These are phyloP conservation scores for Tetracentron sinense DNA, from an alignment of 164 flowering plant species.

Conservation along the genomic window DNA sequence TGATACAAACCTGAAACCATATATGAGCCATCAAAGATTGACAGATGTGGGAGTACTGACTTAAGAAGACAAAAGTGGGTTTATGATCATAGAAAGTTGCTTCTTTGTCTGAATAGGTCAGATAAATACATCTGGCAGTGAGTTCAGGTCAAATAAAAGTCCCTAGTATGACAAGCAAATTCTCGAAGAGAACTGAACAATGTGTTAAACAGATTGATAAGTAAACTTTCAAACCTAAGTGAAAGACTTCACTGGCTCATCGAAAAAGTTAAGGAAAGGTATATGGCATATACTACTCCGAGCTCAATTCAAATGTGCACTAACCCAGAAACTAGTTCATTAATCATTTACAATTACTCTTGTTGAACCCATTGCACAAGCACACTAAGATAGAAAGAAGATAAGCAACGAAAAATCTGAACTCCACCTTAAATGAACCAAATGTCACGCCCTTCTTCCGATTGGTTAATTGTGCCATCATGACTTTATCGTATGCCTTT, in stretches of 20 bases:
- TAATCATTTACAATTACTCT: background rate
- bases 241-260: background rate
- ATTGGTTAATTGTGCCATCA: conserved; percentile 75
- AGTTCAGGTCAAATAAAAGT: no score
- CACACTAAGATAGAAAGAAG: no score
- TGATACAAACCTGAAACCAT: no score
- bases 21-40: background rate
- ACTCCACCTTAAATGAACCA: conserved; percentile 76
- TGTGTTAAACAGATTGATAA: no score
- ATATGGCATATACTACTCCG: background rate
- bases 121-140: no score
- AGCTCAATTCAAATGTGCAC: background rate
- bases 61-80: background rate
- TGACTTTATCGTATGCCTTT: conserved; percentile 86
- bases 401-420: conserved; percentile 2
- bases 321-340: background rate
- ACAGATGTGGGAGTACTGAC: background rate
- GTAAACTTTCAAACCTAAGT: no score
- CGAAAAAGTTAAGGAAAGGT: background rate
- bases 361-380: no score
- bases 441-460: conserved; percentile 83
- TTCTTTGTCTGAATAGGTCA: background rate
- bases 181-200: no score
- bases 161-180: no score
- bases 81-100: background rate